Conservation (phyloP, 192 early-diverging fungal species). For the Podila clonocystis region DNA sequence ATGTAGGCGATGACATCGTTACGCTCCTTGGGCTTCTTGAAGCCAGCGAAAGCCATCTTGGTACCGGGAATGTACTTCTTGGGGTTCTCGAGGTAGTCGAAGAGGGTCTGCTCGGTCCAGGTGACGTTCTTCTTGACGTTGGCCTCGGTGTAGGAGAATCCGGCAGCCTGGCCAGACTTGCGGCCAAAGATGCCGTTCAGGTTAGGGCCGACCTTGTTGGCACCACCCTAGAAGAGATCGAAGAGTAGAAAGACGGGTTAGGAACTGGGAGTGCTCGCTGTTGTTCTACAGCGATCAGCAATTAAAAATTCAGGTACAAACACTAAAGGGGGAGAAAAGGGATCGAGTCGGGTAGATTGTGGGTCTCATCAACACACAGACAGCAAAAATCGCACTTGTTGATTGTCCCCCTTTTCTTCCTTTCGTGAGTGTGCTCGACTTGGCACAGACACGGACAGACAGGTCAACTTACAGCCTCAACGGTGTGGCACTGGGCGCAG, state of each 20-base stretch:
- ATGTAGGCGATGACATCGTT: conserved; percentile 94
- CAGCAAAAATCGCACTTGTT: not conserved
- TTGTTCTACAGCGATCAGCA: too few relatives aligned
- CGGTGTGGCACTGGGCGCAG: conserved; percentile 98
- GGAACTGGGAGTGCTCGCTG: not conserved
- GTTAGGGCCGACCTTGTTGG: conserved; percentile 98
- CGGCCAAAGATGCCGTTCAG: conserved; percentile 93
- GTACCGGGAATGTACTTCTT: conserved; percentile 91
- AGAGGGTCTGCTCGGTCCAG: conserved; percentile 94
- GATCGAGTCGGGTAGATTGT: too few relatives aligned
- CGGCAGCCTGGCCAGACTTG: conserved; percentile 84
- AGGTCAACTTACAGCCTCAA: conserved; percentile 65
- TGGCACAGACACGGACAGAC: not conserved
- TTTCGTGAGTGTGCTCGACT: not conserved
- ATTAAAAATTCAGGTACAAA: conserved; percentile 2
- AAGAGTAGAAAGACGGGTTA: not conserved
- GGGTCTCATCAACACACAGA: too few relatives aligned
- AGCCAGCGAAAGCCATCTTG: conserved; percentile 98
- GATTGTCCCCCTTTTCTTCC: not conserved
- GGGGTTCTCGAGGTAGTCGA: conserved; percentile 97
- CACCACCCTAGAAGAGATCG: conserved; percentile 63
- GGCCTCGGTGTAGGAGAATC: conserved; percentile 93
- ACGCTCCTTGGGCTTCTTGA: conserved; percentile 86
- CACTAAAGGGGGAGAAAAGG: not conserved
- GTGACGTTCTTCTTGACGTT: conserved; percentile 86